Conservation (phyloP, 148 eudicot species). For the Rhododendron molle region DNA sequence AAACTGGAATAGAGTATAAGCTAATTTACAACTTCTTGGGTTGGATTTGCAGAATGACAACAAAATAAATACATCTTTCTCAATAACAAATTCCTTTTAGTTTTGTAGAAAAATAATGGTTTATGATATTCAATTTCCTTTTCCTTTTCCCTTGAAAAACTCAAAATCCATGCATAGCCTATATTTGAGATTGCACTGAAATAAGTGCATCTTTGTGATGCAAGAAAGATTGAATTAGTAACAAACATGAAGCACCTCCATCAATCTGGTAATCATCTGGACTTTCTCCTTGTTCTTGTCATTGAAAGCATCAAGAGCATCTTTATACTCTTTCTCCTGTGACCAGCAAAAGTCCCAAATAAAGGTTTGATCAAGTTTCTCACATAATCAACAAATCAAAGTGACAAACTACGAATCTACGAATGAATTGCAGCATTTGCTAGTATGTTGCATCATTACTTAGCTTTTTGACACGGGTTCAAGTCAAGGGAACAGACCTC, state of each 20-base stretch:
- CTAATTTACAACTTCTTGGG: not conserved
- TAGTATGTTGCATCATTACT: not conserved
- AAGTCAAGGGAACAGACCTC: not conserved
- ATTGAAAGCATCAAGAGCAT: slow-evolving; percentile 76
- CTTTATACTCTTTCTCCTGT: slow-evolving; percentile 87
- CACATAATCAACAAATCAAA: not conserved
- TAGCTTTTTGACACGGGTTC: not conserved
- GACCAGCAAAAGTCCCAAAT: not conserved
- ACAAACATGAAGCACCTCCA: slow-evolving; percentile 54
- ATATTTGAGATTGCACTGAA: not conserved
- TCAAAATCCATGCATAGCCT: not conserved
- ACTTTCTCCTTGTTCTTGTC: slow-evolving; percentile 95
- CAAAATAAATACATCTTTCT: not conserved
- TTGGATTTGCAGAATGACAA: not conserved
- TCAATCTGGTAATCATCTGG: slow-evolving; percentile 73
- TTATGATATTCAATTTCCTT: not conserved
- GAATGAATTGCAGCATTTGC: no score
- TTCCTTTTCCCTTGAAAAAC: not conserved
- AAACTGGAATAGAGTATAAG: not conserved
- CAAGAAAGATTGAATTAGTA: not conserved
- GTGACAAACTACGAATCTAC: not conserved
- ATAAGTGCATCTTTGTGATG: not conserved
- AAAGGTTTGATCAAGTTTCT: not conserved
- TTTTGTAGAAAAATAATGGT: not conserved
- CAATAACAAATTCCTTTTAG: not conserved